Conservation (phyloP, 2,329 filamentous ascomycete species). For the Trichophyton rubrum region DNA sequence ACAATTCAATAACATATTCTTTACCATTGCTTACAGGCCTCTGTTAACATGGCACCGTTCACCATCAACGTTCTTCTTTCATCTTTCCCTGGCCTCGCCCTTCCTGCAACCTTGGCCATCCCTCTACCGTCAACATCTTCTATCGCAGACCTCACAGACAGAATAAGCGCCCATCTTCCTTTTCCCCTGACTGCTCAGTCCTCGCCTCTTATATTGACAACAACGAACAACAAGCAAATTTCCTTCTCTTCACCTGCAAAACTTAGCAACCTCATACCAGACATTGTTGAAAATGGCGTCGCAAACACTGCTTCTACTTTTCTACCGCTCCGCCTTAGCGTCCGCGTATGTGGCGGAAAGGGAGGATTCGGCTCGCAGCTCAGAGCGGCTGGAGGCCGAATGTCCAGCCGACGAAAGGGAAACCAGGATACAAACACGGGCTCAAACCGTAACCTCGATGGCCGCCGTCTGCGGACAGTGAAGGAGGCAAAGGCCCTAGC, state of each 20-base stretch:
- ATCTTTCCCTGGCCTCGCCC: conserved; percentile 67
- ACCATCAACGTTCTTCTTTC: conserved; percentile 72
- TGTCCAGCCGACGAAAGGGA: conserved; percentile 89
- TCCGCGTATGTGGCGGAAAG: conserved; percentile 80
- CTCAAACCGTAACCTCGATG: conserved; percentile 87
- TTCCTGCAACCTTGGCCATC: conserved; percentile 73
- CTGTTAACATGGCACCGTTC: conserved; percentile 9
- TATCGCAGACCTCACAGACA: conserved; percentile 53
- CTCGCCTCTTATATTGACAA: conserved; percentile 60
- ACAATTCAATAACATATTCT: background rate
- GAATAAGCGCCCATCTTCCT: conserved; percentile 46
- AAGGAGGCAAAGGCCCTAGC: conserved; percentile 91
- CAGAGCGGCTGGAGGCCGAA: conserved; percentile 89
- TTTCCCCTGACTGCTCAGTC: conserved; percentile 44
- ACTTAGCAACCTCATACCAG: conserved; percentile 51
- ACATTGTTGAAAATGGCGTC: conserved; percentile 20
- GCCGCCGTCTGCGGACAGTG: conserved; percentile 76
- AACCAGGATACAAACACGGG: conserved; percentile 72
- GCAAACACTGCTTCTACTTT: conserved; percentile 47
- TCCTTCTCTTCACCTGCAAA: conserved; percentile 40
- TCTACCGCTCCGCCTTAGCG: conserved; percentile 67
- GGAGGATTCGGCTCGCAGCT: conserved; percentile 96
- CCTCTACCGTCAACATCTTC: conserved; percentile 54
- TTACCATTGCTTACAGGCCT: background rate
- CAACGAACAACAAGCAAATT: conserved; percentile 63